Evolutionary conservation across 768 basidiomycete genomes (phyloP), one percentile per base, ranked within the genome.

Genomic region (Inosperma sp.): DNA sequence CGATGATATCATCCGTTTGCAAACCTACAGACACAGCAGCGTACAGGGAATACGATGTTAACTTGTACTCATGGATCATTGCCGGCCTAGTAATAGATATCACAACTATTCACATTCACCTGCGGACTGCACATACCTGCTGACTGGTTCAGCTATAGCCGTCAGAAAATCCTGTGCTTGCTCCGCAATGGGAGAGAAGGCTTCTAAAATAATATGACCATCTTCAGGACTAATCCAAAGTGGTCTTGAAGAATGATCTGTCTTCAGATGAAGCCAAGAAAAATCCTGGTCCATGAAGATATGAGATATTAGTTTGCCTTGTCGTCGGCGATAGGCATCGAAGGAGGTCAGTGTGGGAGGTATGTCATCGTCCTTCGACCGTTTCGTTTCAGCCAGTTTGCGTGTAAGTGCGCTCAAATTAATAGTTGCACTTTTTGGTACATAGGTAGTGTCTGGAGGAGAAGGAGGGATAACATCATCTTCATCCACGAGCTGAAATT

Each of bases 141-240:
- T 97, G 62, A 98, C 93, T 59, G 96, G 96, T 70, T 99, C 96
- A 61, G 92, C 91, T 43, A 99, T 98, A 31, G 96, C 95, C 36
- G 95, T 91, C 37, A 99, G 78, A 62, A 99, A 98, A 65, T 99
- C 96, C 68, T 98, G 96, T 3, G 96, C 96, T 69, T 95, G 93
- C 62, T 94, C 93, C 17, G 95, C 94, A 55, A 98, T 93, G 4
- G 96, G 93, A 19, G 92, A 93, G 67, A 99, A 99, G 0, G 92
- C 93, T 68, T 99, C 96, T 27, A 99, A 82, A 54, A 98, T 98
- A 61, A 98, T 97, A 58, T 88, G 84, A 0, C 86, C 86, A 63
- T 92, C 87, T 57, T 90, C 86, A 5, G 93, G 92, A 58, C 86
- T 90, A 56, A 99, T 97, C 94, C 95, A 99, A 14, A 98, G 72